Evolutionary conservation across 2,329 filamentous ascomycete species (phyloP).

Genomic region (Ophiostoma piceae): DNA sequence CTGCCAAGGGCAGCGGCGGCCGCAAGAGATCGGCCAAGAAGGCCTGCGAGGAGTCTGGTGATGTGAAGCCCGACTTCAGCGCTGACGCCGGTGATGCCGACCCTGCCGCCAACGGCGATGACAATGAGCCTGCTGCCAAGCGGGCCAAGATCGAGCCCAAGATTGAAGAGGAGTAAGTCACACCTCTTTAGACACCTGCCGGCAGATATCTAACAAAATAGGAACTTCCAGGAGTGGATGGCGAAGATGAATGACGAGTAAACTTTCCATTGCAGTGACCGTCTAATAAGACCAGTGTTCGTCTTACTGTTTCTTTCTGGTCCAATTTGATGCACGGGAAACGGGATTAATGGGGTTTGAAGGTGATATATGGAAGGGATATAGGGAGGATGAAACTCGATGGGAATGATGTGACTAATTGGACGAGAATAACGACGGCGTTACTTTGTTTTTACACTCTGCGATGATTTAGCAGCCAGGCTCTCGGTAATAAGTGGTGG

Average conservation of each 20-base stretch:
- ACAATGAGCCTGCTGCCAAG: background rate
- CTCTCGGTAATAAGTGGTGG: background rate
- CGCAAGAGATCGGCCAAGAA: constrained; percentile 18
- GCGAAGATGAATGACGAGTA: background rate
- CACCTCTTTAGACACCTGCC: background rate
- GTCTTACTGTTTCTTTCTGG: background rate
- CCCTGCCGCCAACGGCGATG: background rate
- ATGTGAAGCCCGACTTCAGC: constrained; percentile 7
- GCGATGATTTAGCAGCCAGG: background rate
- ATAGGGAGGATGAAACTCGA: background rate
- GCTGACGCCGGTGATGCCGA: background rate
- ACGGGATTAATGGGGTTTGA: background rate
- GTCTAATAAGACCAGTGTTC: background rate
- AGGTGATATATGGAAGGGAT: background rate
- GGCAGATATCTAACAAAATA: background rate
- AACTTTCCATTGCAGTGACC: background rate
- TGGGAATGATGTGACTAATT: background rate
- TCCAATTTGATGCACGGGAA: background rate
- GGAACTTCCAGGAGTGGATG: background rate
- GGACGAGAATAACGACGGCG: background rate
- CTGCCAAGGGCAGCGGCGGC: constrained; percentile 23
- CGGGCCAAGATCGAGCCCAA: background rate
- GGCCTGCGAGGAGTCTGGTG: constrained; percentile 3
- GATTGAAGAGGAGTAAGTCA: background rate
- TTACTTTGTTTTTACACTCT: background rate